Evolutionary conservation across 306 rosid species (phyloP).

Genomic region (barrel medic (Medicago truncatula)): MtrunA17r5.0-ANR NC_053042.1:38709001-38709500

Average conservation of each 20-base stretch:
- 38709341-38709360: neutral
- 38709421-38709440: too few species aligned
- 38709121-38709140: constrained; percentile 76
- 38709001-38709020: constrained; percentile 85
- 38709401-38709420: neutral
- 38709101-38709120: constrained; percentile 94
- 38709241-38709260: too few species aligned
- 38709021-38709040: constrained; percentile 90
- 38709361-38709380: constrained; percentile 42
- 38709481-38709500: neutral
- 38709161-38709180: constrained; percentile 23
- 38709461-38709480: too few species aligned
- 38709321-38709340: neutral
- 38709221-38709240: too few species aligned
- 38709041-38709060: constrained; percentile 78
- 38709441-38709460: too few species aligned
- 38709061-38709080: constrained; percentile 96
- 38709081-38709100: constrained; percentile 77
- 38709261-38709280: too few species aligned
- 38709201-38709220: too few species aligned
- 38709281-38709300: neutral
- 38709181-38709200: too few species aligned
- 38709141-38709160: constrained; percentile 86
- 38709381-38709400: neutral
- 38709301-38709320: neutral